phyloP scores from a whole-genome alignment of 192 early-diverging fungal genomes.

The Coemansia sp. region DNA sequence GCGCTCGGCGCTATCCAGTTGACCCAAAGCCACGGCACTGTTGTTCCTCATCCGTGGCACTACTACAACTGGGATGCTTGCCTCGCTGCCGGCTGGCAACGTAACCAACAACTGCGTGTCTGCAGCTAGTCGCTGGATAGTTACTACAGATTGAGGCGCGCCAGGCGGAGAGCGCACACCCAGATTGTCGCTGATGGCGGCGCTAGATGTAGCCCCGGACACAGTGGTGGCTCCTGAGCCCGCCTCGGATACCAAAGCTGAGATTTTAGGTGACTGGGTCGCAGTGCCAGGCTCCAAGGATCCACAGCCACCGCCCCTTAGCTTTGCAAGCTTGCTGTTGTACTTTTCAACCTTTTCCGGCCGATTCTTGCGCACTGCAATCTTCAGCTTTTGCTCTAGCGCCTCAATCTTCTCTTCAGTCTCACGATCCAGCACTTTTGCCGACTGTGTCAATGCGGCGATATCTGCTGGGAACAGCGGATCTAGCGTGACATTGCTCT shows the following conservation, averaged over 20 bases:
- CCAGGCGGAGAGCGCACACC: not conserved
- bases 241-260: not conserved
- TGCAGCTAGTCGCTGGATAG: constrained; percentile 26
- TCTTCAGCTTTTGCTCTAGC: constrained; percentile 97
- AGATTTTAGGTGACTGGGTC: not conserved
- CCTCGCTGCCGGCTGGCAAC: constrained; percentile 25
- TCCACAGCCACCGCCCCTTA: constrained; percentile 34
- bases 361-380: constrained; percentile 84
- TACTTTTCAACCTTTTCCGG: constrained; percentile 87
- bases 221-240: not conserved
- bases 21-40: not conserved
- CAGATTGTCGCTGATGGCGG: not conserved
- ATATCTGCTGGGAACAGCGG: constrained; percentile 32
- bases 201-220: not conserved
- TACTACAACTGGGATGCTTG: constrained; percentile 36
- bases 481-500: constrained; percentile 12
- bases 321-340: constrained; percentile 67
- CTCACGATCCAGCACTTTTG: constrained; percentile 37
- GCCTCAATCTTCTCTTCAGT: constrained; percentile 95
- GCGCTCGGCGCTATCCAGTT: not conserved
- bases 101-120: constrained; percentile 33
- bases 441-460: not conserved
- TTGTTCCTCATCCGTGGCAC: constrained; percentile 3
- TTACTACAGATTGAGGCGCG: not conserved
- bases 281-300: not conserved